A percentile compares a stretch with the other conserved stretches of the same genome.
Evolutionary conservation across 139 green algal species (phyloP).

Genomic region (Desmodesmus armatus): DNA sequence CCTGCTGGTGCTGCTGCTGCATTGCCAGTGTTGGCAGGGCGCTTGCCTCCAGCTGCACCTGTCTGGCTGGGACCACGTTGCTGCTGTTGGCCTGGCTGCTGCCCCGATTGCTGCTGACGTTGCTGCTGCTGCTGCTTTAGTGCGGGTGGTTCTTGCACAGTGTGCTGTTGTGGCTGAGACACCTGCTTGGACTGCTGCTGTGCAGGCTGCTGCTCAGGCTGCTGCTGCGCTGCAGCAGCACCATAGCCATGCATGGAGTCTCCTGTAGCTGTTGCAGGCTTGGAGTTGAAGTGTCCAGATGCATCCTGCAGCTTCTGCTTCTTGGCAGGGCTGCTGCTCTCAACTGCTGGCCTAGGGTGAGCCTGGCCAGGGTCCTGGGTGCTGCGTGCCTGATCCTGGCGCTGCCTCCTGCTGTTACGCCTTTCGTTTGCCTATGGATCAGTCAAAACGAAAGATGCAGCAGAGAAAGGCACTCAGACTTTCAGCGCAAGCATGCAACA

Average conservation of each 20-base stretch:
- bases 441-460: too few relatives aligned
- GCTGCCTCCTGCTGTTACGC: too few relatives aligned
- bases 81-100: constrained; percentile 5
- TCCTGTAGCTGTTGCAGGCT: neutral
- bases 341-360: too few relatives aligned
- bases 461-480: too few relatives aligned
- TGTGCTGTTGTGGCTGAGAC: too few relatives aligned
- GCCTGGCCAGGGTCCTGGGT: too few relatives aligned
- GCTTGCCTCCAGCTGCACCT: neutral
- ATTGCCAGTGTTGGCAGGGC: neutral
- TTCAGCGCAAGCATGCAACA: too few relatives aligned
- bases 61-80: neutral
- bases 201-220: neutral
- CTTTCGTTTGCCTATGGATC: too few relatives aligned
- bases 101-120: neutral
- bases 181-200: constrained; percentile 17
- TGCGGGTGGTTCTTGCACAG: neutral
- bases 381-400: too few relatives aligned
- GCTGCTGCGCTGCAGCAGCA: constrained; percentile 8
- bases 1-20: neutral
- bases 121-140: neutral
- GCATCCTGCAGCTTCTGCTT: neutral
- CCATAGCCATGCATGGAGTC: too few relatives aligned
- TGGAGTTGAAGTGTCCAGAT: too few relatives aligned
- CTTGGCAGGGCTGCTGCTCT: too few relatives aligned